Conservation (phyloP, 2,329 filamentous ascomycete genomes). For the Fusarium agapanthi region DNA sequence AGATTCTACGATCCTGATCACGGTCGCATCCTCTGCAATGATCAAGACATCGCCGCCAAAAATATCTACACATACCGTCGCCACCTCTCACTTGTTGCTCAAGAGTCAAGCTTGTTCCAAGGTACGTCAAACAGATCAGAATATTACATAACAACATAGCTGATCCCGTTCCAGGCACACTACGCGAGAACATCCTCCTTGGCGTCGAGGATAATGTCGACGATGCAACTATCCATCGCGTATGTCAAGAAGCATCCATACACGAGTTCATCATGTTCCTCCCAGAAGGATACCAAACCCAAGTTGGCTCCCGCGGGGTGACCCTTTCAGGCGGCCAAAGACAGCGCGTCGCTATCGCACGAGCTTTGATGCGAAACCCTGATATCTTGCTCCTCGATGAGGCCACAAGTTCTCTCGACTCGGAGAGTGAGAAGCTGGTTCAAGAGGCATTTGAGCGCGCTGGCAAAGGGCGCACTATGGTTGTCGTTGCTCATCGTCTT, state of each 20-base stretch:
- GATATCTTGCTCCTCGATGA: slow-evolving; percentile 75
- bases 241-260: slow-evolving; percentile 70
- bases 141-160: fast-evolving
- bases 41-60: slow-evolving; percentile 64
- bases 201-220: slow-evolving; percentile 65
- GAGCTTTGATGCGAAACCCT: slow-evolving; percentile 72
- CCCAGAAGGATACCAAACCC: slow-evolving; percentile 73
- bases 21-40: slow-evolving; percentile 72
- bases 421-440: slow-evolving; percentile 67
- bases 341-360: slow-evolving; percentile 74
- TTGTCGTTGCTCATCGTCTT: slow-evolving; percentile 80
- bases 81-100: slow-evolving; percentile 74
- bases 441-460: slow-evolving; percentile 74
- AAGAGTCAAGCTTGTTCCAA: slow-evolving; percentile 77
- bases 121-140: slow-evolving; percentile 55
- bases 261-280: slow-evolving; percentile 75
- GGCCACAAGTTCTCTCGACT: slow-evolving; percentile 75
- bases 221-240: slow-evolving; percentile 60
- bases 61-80: slow-evolving; percentile 70
- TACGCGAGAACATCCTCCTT: slow-evolving; percentile 71
- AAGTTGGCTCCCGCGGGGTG: slow-evolving; percentile 72
- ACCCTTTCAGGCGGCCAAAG: slow-evolving; percentile 75
- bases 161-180: slow-evolving; percentile 12
- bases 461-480: slow-evolving; percentile 67
- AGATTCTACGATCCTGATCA: slow-evolving; percentile 72